These are phyloP conservation scores for Darksidea phi DNA, from an alignment of 495 filamentous ascomycete species.

Conservation along the genomic window DNA sequence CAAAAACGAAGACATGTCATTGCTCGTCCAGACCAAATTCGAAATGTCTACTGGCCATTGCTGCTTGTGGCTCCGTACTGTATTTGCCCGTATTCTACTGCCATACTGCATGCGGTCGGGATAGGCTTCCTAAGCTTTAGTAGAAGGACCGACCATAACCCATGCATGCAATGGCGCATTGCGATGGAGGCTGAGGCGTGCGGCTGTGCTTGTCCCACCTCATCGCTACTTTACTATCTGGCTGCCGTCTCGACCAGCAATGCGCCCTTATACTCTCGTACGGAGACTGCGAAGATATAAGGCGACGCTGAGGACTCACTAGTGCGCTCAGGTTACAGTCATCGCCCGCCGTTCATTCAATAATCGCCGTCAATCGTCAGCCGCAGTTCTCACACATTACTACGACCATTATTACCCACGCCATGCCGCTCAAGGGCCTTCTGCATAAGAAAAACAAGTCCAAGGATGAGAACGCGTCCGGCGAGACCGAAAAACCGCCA, in stretches of 20 bases:
- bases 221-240: slow-evolving; percentile 30
- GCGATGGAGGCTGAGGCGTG: slow-evolving; percentile 36
- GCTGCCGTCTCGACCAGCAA: slow-evolving; percentile 9
- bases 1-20: too few relatives aligned
- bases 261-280: slow-evolving; percentile 10
- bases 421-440: slow-evolving; percentile 71
- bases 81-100: too few relatives aligned
- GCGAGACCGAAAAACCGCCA: slow-evolving; percentile 3
- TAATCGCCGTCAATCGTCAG: not conserved
- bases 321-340: not conserved
- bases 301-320: slow-evolving; percentile 22
- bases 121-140: too few relatives aligned
- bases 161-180: not conserved
- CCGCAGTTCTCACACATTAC: not conserved
- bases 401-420: slow-evolving; percentile 16
- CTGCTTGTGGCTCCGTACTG: too few relatives aligned
- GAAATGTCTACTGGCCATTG: too few relatives aligned
- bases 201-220: slow-evolving; percentile 26
- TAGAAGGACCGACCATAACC: too few relatives aligned
- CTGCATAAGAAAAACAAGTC: slow-evolving; percentile 71
- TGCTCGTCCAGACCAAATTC: too few relatives aligned
- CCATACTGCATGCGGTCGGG: too few relatives aligned
- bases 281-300: slow-evolving; percentile 29
- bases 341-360: slow-evolving; percentile 2
- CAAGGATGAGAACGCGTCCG: slow-evolving; percentile 39